Evolutionary conservation across 805 yeast genomes (phyloP).

Genomic region (Pichia californica): DNA sequence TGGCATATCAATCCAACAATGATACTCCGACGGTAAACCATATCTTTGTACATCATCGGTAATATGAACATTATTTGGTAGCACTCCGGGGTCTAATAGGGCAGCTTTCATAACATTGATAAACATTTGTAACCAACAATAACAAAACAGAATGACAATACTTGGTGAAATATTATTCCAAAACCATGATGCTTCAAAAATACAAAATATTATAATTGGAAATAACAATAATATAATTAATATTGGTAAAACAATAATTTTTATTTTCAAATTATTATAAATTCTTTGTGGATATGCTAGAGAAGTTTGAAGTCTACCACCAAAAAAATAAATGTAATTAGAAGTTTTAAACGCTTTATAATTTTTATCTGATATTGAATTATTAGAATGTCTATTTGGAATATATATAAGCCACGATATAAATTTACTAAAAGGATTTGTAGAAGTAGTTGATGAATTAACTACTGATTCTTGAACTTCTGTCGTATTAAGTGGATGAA

Average conservation of each 20-base stretch:
- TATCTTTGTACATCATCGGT: constrained; percentile 31
- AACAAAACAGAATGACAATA: constrained; percentile 48
- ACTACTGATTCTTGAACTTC: too few species aligned
- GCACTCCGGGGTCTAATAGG: constrained; percentile 60
- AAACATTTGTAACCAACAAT: constrained; percentile 48
- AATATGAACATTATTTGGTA: constrained; percentile 63
- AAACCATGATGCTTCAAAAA: constrained; percentile 44
- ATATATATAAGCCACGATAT: not conserved
- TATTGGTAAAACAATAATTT: constrained; percentile 8
- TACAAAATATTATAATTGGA: constrained; percentile 48
- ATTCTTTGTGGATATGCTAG: not conserved
- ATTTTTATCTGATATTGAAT: constrained; percentile 22
- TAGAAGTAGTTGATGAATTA: too few species aligned
- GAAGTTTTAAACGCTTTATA: constrained; percentile 38
- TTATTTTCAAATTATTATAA: not conserved
- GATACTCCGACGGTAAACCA: constrained; percentile 53
- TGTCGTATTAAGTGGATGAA: too few species aligned
- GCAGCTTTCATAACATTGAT: constrained; percentile 47
- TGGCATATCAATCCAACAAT: constrained; percentile 44
- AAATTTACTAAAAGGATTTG: not conserved
- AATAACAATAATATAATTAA: constrained; percentile 8
- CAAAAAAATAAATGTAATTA: constrained; percentile 47
- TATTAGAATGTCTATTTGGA: not conserved
- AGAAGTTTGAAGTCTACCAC: constrained; percentile 53
- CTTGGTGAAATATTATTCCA: constrained; percentile 56